Base-by-base conservation (phyloP, 169 alveolate genomes). In the Plasmodium cynomolgi region DNA sequence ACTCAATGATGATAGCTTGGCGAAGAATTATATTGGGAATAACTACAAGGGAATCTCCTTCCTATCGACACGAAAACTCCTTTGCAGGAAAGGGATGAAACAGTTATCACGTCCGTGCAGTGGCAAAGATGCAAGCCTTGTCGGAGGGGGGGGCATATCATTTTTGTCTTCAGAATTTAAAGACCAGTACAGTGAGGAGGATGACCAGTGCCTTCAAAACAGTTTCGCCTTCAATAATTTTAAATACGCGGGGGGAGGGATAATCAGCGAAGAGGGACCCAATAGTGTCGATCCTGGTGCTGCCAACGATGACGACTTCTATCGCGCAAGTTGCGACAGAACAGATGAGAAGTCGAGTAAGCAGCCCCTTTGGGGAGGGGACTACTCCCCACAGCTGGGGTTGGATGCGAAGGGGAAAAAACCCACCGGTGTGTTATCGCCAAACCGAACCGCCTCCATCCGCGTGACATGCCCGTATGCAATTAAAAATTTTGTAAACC, bases 21-120 rank as follows among this genome's bases (percentile, higher is more conserved):
- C 84, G 37, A 91, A 62, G 83, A 91, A 91, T 73, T 91, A 81
- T 73, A 44, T 91, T 41, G 95, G 95, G n/a, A 83, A 72, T 83
- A 58, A 58, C 26, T 15, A 7, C 3, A 58, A 73, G 4, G 95
- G 95, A 15, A 81, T 91, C 54, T 68, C 92, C 7, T 91, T 91
- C 58, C 41, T 91, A 20, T 72, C 95, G 5, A 47, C 92, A 2
- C 23, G 39, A 20, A 82, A 72, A 68, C n/a, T 68, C n/a, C 41
- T 3, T 5, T 91, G 15, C 39, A 79, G 39, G 56, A 41, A 80
- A n/a, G 39, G 83, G n/a, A 39, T 26, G 17, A 31, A 17, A 15
- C 62, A 15, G 11, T 7, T 23, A 29, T 31, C 20, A 39, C 39
- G 6, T 56, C 34, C 71, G 23, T 33, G 6, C 11, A 44, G 80